Conservation (phyloP, 2,329 filamentous ascomycete genomes). For the Aspergillus arachidicola region DNA sequence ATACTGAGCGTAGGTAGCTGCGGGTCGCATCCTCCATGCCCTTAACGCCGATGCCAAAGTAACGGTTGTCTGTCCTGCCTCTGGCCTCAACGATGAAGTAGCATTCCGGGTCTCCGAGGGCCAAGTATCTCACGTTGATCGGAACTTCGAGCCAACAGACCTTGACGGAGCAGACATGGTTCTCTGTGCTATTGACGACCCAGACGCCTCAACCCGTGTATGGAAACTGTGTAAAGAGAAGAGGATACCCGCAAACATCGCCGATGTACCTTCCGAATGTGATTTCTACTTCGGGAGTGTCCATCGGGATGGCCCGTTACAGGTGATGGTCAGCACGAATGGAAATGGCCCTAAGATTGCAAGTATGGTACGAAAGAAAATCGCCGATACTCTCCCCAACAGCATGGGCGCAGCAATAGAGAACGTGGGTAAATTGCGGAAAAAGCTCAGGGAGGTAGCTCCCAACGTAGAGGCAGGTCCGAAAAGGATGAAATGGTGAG, state of each 20-base stretch:
- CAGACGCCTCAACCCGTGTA: constrained; percentile 82
- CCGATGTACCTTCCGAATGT: constrained; percentile 93
- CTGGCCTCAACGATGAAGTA: constrained; percentile 86
- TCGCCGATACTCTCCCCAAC: constrained; percentile 72
- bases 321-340: constrained; percentile 99
- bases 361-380: constrained; percentile 79
- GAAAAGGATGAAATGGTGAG: constrained; percentile 87
- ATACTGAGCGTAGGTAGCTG: constrained; percentile 72
- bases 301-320: constrained; percentile 89
- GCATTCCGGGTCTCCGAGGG: constrained; percentile 73
- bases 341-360: constrained; percentile 92
- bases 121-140: constrained; percentile 79
- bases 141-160: constrained; percentile 82
- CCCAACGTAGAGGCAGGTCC: constrained; percentile 73
- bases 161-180: constrained; percentile 85
- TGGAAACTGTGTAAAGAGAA: constrained; percentile 91
- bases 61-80: constrained; percentile 76
- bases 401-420: constrained; percentile 85
- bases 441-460: constrained; percentile 75
- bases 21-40: constrained; percentile 88
- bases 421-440: constrained; percentile 77
- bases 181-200: constrained; percentile 89
- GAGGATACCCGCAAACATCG: constrained; percentile 88
- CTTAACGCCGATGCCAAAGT: constrained; percentile 94
- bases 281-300: constrained; percentile 99